Evolutionary conservation across 2,329 filamentous ascomycete genomes (phyloP), one percentile per base, ranked within the genome.

Genomic region (Clathrospora elynae): DNA sequence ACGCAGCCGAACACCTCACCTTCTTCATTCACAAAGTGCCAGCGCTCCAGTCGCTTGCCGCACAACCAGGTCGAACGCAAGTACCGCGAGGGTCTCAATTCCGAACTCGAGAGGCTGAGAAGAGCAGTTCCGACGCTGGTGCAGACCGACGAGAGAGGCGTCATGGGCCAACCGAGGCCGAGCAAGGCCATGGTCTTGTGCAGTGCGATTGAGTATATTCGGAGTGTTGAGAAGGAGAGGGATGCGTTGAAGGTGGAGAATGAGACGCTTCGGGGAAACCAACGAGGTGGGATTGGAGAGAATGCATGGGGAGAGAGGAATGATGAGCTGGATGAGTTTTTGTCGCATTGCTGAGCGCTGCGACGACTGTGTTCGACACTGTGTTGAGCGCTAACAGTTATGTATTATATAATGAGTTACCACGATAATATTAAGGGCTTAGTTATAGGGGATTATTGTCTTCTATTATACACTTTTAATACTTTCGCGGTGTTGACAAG

Each of bases 21-120:
- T 45, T 44, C 49, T 8, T 51, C 49, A 8, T 38, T 45, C 11
- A 35, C 43, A 9, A 60, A 62, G 32, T 45, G 42, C 32, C 52
- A 46, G 18, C 50, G 53, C 41, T 48, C 56, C 12, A 49, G 36
- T 25, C 62, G 60, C 14, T 52, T 60, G n/a, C 67, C 67, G 9
- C 66, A 70, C 53, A 69, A 69, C 35, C 65, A 70, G 39, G 63
- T 68, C 30, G 64, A 60, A 23, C 55, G 57, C 38, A 60, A 60
- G 35, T 60, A 60, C 32, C 57, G 57, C 28, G 57, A 60, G 33
- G 64, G 64, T 11, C 53, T 67, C 16, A 67, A 67, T 24, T 54
- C 57, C 2, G 61, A 66, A 25, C 47, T 67, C 29, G 64, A 67
- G 33, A 46, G 64, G 22, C 43, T 67, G 17, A 43, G 62, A 25